Conservation (phyloP, 1,284 basidiomycete genomes). For the Sporisorium sorghi region DNA sequence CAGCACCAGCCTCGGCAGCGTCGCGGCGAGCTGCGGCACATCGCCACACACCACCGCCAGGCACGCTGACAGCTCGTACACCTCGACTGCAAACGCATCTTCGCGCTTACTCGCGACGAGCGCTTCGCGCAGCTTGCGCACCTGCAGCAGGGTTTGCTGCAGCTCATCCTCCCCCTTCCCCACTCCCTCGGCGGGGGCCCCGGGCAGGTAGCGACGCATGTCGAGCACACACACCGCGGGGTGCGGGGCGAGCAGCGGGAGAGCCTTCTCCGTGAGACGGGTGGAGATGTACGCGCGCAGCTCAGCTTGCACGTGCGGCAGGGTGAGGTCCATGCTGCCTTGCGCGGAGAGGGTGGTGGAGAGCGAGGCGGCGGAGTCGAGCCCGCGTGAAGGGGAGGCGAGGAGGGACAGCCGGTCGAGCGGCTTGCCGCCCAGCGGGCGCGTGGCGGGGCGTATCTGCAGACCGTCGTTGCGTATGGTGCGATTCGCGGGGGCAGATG, state of each 20-base stretch:
- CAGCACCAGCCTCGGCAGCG: constrained; percentile 28
- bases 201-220: constrained; percentile 6
- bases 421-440: constrained; percentile 39
- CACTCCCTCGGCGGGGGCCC: not conserved
- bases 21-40: constrained; percentile 26
- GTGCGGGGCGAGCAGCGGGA: not conserved
- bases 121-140: constrained; percentile 46
- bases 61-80: constrained; percentile 33
- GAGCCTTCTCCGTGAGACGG: constrained; percentile 10
- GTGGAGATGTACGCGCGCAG: constrained; percentile 40
- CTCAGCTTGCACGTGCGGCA: constrained; percentile 17
- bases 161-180: constrained; percentile 27
- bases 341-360: constrained; percentile 27
- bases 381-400: constrained; percentile 46
- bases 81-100: constrained; percentile 41
- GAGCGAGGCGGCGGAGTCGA: constrained; percentile 27
- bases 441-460: constrained; percentile 1
- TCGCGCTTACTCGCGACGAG: constrained; percentile 27
- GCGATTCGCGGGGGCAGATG: too few species aligned
- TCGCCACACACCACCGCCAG: constrained; percentile 28
- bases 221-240: constrained; percentile 9
- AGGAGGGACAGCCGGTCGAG: constrained; percentile 47
- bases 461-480: too few species aligned
- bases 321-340: constrained; percentile 40
- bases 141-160: constrained; percentile 34